phyloP scores from a whole-genome alignment of 1,284 basidiomycete species.

The Trametes hirsuta region DNA sequence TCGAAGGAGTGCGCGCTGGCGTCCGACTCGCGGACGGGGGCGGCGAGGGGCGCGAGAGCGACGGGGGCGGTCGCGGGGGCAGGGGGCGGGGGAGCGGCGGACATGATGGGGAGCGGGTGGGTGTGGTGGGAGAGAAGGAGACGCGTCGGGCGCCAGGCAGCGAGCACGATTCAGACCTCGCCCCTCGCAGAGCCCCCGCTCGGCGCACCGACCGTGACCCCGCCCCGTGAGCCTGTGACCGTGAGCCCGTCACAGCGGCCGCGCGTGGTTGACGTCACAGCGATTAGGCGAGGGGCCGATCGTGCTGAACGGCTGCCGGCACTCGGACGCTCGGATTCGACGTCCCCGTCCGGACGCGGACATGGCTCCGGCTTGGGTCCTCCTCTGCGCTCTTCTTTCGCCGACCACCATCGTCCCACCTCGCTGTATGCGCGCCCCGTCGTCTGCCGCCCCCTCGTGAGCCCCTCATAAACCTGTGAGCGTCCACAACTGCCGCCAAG shows the following conservation, averaged over 20 bases:
- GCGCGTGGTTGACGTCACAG: not conserved
- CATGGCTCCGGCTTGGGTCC: too few species aligned
- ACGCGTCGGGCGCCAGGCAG: conserved; percentile 23
- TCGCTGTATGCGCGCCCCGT: not conserved
- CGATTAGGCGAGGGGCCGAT: not conserved
- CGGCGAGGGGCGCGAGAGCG: not conserved
- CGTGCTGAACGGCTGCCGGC: too few species aligned
- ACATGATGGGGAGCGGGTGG: conserved; percentile 11
- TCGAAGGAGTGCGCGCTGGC: conserved; percentile 20
- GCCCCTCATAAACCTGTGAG: not conserved
- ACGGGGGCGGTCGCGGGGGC: conserved; percentile 6
- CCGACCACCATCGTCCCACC: not conserved
- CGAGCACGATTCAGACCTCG: not conserved
- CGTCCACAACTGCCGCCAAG: not conserved
- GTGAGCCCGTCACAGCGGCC: not conserved
- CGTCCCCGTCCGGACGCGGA: too few species aligned
- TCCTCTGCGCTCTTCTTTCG: not conserved
- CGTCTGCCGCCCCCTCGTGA: not conserved
- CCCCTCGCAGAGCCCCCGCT: not conserved
- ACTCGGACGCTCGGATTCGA: too few species aligned
- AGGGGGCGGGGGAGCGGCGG: conserved; percentile 11
- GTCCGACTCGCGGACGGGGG: conserved; percentile 14
- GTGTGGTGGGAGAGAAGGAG: conserved; percentile 27
- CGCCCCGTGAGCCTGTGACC: not conserved
- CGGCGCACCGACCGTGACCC: conserved; percentile 8